Percentiles rank a stretch among this genome's conserved stretches.
Conservation (phyloP, 257 asterid species). For the Solanum neorickii region DNA sequence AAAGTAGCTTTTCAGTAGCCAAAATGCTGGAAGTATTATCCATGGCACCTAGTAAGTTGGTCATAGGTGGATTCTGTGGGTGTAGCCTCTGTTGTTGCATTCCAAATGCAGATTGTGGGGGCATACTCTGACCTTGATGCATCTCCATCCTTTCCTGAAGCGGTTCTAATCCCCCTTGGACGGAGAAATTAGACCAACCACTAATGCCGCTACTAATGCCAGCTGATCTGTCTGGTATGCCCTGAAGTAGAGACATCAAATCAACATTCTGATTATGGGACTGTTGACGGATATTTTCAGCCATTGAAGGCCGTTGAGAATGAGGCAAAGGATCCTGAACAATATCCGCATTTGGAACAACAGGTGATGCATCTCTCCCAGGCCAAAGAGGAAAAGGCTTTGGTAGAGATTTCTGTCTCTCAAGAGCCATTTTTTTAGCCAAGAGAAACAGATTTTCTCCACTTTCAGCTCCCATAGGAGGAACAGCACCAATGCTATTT, state of each 20-base stretch:
- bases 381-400: slow-evolving; percentile 56
- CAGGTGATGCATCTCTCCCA: slow-evolving; percentile 44
- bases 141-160: slow-evolving; percentile 59
- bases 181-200: slow-evolving; percentile 65
- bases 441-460: slow-evolving; percentile 48
- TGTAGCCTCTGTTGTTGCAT: slow-evolving; percentile 59
- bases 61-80: slow-evolving; percentile 38
- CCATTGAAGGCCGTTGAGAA: slow-evolving; percentile 33
- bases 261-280: slow-evolving; percentile 51
- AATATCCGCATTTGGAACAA: slow-evolving; percentile 31
- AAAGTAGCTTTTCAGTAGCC: slow-evolving; percentile 41
- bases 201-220: slow-evolving; percentile 35
- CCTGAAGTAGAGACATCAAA: slow-evolving; percentile 45
- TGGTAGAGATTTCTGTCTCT: slow-evolving; percentile 65
- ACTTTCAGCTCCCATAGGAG: slow-evolving; percentile 40
- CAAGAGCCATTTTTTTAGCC: slow-evolving; percentile 53
- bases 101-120: slow-evolving; percentile 55
- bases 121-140: slow-evolving; percentile 48
- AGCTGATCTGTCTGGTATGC: slow-evolving; percentile 44
- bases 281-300: slow-evolving; percentile 40
- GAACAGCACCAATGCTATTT: slow-evolving; percentile 25
- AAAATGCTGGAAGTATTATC: slow-evolving; percentile 45
- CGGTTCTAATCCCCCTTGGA: slow-evolving; percentile 50
- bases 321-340: slow-evolving; percentile 44
- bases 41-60: slow-evolving; percentile 32